Evolutionary conservation across 768 basidiomycete species (phyloP).

Genomic region (Podaxis carcinomalis): DNA sequence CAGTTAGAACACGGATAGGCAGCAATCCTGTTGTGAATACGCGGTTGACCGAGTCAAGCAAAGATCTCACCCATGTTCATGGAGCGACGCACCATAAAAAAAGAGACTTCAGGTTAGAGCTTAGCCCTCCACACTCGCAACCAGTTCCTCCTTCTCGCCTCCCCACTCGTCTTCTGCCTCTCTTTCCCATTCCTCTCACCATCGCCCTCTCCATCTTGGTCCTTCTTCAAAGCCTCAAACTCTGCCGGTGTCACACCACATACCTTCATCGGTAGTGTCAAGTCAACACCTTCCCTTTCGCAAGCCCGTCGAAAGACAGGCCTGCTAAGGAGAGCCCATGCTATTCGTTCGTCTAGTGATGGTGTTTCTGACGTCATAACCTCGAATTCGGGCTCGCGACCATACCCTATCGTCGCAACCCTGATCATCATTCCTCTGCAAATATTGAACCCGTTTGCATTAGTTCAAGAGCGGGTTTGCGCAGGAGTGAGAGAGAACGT

Average conservation of each 20-base stretch:
- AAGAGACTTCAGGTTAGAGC: background rate
- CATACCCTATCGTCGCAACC: conserved; percentile 41
- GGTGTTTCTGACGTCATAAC: conserved; percentile 30
- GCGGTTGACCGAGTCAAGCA: too few relatives aligned
- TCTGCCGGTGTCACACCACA: conserved; percentile 17
- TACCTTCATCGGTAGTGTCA: conserved; percentile 24
- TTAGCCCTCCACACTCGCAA: conserved; percentile 6
- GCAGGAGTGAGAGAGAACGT: conserved; percentile 24
- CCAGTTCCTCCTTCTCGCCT: conserved; percentile 7
- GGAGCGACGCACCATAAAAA: background rate
- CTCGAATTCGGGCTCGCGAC: conserved; percentile 40
- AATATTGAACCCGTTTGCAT: background rate
- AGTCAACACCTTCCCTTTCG: conserved; percentile 34
- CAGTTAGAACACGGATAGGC: too few relatives aligned
- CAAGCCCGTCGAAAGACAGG: conserved; percentile 34
- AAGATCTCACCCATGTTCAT: background rate
- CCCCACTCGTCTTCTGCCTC: background rate
- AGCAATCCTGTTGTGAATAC: too few relatives aligned
- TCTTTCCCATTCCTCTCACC: conserved; percentile 7
- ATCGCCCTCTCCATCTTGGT: conserved; percentile 10
- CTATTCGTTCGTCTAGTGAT: conserved; percentile 33
- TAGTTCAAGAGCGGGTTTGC: background rate
- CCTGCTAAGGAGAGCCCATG: conserved; percentile 36
- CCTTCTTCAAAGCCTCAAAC: conserved; percentile 15
- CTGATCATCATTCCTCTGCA: conserved; percentile 41